Evolutionary conservation across 352 stramenopile species (phyloP).

Genomic region (Globisporangium perplexum): DNA sequence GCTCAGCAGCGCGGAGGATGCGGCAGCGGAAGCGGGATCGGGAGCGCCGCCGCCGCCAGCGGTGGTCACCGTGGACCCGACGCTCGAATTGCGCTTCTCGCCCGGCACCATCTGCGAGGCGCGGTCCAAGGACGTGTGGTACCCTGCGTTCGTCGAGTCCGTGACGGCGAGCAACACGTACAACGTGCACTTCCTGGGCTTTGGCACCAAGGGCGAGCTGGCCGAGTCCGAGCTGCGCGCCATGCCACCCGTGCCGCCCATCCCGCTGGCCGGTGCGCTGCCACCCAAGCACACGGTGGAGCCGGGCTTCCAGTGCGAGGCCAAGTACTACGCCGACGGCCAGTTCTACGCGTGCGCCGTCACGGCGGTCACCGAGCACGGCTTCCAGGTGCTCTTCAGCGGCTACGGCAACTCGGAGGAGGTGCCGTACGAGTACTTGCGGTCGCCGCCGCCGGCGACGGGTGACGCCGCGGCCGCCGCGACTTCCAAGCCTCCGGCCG

Average conservation of each 20-base stretch:
- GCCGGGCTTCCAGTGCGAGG: conserved; percentile 56
- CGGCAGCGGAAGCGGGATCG: too few species aligned
- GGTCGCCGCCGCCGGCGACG: conserved; percentile 9
- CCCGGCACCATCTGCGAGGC: conserved; percentile 54
- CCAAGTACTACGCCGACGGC: conserved; percentile 79
- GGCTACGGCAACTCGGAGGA: conserved; percentile 89
- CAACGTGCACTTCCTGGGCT: conserved; percentile 73
- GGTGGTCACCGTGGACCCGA: not conserved
- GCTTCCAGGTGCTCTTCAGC: conserved; percentile 85
- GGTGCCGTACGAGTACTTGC: conserved; percentile 87
- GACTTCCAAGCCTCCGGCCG: too few species aligned
- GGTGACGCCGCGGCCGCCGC: not conserved
- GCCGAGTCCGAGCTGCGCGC: conserved; percentile 29
- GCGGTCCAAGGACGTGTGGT: conserved; percentile 61
- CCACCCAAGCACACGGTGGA: conserved; percentile 32
- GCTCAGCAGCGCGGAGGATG: conserved; percentile 5
- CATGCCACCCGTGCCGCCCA: conserved; percentile 19
- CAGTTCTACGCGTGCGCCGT: conserved; percentile 74
- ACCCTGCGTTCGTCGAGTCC: conserved; percentile 56
- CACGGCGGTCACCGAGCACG: conserved; percentile 53
- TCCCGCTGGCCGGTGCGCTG: conserved; percentile 22
- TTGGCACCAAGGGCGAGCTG: conserved; percentile 56
- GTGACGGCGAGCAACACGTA: conserved; percentile 46
- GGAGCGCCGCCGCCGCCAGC: not conserved
- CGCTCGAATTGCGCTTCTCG: conserved; percentile 27